Evolutionary conservation across 1,284 basidiomycete species (phyloP), one percentile per base, ranked within the genome.

Genomic region (Cryptococcus maquisensis): DNA sequence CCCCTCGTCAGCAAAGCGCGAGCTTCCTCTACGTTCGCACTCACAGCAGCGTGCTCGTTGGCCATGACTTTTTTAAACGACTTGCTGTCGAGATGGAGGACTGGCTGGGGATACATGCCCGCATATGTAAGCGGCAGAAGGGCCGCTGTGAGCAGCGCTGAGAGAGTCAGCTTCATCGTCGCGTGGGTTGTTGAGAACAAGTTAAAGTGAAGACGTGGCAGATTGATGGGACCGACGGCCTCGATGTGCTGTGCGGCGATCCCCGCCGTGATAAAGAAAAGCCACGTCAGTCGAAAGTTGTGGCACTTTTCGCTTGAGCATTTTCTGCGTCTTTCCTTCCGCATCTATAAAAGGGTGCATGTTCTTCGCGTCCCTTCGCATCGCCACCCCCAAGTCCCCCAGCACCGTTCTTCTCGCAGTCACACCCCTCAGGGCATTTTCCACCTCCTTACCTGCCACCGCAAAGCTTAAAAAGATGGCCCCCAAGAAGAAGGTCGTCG

Each of bases 61-160:
- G 86, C 86, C 84, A 92, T 85, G 21, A 78, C 84, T 54, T 84
- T 80, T 69, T 80, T 86, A 77, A 90, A 92, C 0, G 79, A 79
- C 70, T 84, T 87, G 3, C 82, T 77, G 70, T 88, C 86, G 35
- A 92, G 69, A 79, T 85, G 82, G 76, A 90, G 86, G 51, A 91
- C 89, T 28, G 81, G 79, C 18, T 85, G 81, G 62, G 82, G 82
- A 67, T 90, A 93, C 63, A 92, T 78, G 10, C 82, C 89, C 18
- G 86, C 89, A 28, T 81, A 82, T 55, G 86, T 57, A 57, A 84
- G 81, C 13, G 60, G 59, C 6, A 60, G 23, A 16, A 67, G 39
- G 6, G 54, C 45, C 20, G 55, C 49, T 4, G 55, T 48, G 7
- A 57, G 28, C 13, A 51, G 38, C 55, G 79, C 70, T 51, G 80